These are phyloP conservation scores for Leccinum olivaceopallidum DNA, from an alignment of 768 basidiomycete genomes.

Conservation along the genomic window DNA sequence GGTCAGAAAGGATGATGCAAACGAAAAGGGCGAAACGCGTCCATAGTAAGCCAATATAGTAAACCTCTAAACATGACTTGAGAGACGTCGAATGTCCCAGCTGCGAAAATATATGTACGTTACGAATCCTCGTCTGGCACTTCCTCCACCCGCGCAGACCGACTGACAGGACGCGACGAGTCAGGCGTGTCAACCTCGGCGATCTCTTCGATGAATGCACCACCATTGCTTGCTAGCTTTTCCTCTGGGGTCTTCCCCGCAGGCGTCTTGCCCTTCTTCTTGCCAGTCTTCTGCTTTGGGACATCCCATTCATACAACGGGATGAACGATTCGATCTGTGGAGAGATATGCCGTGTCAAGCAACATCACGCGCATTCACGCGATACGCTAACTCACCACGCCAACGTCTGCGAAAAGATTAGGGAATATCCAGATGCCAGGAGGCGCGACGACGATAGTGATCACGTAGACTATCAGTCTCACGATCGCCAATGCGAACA, in stretches of 20 bases:
- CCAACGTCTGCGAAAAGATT: constrained; percentile 98
- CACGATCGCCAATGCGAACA: constrained; percentile 89
- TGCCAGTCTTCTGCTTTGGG: constrained; percentile 66
- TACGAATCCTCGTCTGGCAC: constrained; percentile 43
- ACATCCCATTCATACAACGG: constrained; percentile 97
- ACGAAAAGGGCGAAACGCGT: not conserved
- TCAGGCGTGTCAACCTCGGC: constrained; percentile 32
- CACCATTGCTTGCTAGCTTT: constrained; percentile 42
- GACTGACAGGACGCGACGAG: constrained; percentile 35
- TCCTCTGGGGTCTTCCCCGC: constrained; percentile 35
- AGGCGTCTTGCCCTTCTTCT: constrained; percentile 54
- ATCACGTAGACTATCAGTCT: constrained; percentile 92
- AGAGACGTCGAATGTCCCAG: not conserved
- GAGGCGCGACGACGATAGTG: constrained; percentile 80
- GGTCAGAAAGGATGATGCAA: constrained; percentile 40
- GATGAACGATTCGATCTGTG: constrained; percentile 95
- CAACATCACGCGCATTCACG: not conserved
- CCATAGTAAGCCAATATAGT: not conserved
- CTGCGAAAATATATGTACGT: not conserved
- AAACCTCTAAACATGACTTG: not conserved
- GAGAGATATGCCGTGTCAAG: not conserved
- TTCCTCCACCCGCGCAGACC: constrained; percentile 46
- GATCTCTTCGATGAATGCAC: constrained; percentile 41
- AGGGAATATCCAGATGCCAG: constrained; percentile 99
- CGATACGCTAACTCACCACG: constrained; percentile 66